phyloP scores from a whole-genome alignment of 257 asterid species.

The Solanum microdontum region DNA sequence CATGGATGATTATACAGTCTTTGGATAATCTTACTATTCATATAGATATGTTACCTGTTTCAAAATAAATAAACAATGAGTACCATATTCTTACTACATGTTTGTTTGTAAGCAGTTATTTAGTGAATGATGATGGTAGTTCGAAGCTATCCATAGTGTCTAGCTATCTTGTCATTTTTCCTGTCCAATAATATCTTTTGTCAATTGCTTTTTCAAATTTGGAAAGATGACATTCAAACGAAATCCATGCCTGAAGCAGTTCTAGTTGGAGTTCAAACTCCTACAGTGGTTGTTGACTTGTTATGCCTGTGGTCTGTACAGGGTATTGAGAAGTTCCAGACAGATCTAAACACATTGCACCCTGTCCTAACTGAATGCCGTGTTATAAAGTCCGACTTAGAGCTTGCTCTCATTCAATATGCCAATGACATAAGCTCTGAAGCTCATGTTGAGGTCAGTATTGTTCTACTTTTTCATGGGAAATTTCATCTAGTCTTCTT shows the following conservation, averaged over 20 bases:
- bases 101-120: neutral
- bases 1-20: neutral
- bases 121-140: neutral
- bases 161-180: neutral
- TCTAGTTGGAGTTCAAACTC: neutral
- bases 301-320: conserved; percentile 7
- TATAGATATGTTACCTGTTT: neutral
- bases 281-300: neutral
- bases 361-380: conserved; percentile 95
- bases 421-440: conserved; percentile 98
- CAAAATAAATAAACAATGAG: neutral
- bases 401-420: conserved; percentile 78
- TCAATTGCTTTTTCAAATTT: neutral
- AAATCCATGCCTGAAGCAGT: neutral
- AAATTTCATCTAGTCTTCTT: neutral
- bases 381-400: conserved; percentile 63
- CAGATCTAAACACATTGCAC: conserved; percentile 60
- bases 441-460: conserved; percentile 88
- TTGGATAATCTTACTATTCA: neutral
- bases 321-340: conserved; percentile 76
- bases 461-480: conserved; percentile 7
- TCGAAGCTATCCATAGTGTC: neutral
- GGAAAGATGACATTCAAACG: neutral
- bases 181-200: neutral
- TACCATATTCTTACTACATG: neutral